A percentile compares a stretch with the other conserved stretches of the same genome.
These are phyloP conservation scores for Echinochloa phyllopogon DNA, from an alignment of 176 grass and related monocot species.

Conservation along the genomic window DNA sequence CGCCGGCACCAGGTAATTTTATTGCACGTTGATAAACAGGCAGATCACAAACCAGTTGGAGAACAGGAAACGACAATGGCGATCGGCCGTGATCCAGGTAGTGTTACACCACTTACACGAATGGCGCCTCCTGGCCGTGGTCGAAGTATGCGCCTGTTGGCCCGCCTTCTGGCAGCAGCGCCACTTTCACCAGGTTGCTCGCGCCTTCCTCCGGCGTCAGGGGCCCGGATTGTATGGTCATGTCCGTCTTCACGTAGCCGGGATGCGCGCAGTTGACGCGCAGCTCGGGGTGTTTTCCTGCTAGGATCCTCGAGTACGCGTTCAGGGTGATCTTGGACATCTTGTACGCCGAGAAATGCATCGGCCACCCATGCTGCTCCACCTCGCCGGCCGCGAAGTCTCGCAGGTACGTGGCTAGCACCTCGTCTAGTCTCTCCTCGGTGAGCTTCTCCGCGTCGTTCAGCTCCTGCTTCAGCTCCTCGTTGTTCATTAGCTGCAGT, in stretches of 20 bases:
- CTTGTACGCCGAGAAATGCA: slow-evolving; percentile 40
- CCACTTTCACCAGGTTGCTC: slow-evolving; percentile 41
- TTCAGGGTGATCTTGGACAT: slow-evolving; percentile 49
- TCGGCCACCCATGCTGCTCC: slow-evolving; percentile 47
- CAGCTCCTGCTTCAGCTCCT: slow-evolving; percentile 49
- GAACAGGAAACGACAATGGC: background rate
- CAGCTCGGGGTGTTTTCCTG: slow-evolving; percentile 40
- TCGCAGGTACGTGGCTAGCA: slow-evolving; percentile 39
- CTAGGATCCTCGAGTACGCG: slow-evolving; percentile 59
- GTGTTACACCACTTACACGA: slow-evolving; percentile 10
- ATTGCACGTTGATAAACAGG: background rate
- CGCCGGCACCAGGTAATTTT: background rate
- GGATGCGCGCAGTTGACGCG: slow-evolving; percentile 56
- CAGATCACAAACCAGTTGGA: background rate
- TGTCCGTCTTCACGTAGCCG: slow-evolving; percentile 54
- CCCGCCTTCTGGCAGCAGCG: slow-evolving; percentile 35
- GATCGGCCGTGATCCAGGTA: background rate
- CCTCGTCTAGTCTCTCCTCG: slow-evolving; percentile 45
- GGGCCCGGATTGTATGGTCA: slow-evolving; percentile 37
- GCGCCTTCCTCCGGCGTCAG: slow-evolving; percentile 56
- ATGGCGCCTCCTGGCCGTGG: background rate
- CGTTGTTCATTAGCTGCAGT: slow-evolving; percentile 41
- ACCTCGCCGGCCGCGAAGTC: slow-evolving; percentile 46
- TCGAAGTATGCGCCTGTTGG: slow-evolving; percentile 43
- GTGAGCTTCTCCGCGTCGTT: slow-evolving; percentile 35